These are phyloP conservation scores for Cladorrhinum sp. DNA, from an alignment of 2,329 filamentous ascomycete species.

Conservation along the genomic window DNA sequence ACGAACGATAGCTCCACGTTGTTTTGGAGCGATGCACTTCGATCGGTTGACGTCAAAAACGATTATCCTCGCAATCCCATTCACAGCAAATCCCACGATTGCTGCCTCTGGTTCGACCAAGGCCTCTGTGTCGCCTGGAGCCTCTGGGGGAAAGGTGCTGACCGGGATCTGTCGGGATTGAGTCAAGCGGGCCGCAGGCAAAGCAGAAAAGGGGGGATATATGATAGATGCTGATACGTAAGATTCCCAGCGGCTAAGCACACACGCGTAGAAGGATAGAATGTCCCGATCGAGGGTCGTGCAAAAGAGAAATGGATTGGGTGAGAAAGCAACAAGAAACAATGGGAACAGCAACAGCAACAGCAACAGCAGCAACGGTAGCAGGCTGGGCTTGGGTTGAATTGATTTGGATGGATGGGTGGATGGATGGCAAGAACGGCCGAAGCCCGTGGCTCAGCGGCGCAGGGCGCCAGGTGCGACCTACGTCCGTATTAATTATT, in stretches of 20 bases:
- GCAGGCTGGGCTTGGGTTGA: background rate
- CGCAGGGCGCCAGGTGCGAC: slow-evolving; percentile 13
- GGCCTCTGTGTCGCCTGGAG: background rate
- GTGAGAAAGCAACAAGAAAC: background rate
- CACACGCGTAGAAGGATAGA: background rate
- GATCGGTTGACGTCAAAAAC: slow-evolving; percentile 1
- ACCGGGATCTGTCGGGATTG: slow-evolving; percentile 4
- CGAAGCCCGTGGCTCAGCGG: slow-evolving; percentile 9
- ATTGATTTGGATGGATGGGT: background rate
- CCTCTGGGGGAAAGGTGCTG: background rate
- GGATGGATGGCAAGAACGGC: slow-evolving; percentile 6
- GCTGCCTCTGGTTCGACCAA: background rate
- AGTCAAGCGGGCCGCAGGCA: slow-evolving; percentile 2
- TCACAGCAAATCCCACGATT: background rate
- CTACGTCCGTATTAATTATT: slow-evolving; percentile 12
- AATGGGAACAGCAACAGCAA: background rate
- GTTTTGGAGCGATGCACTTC: background rate
- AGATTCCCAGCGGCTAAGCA: background rate
- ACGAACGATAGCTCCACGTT: slow-evolving; percentile 1
- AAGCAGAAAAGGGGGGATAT: background rate
- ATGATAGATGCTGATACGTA: background rate
- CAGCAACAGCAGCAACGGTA: slow-evolving; percentile 1
- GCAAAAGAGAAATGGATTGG: background rate
- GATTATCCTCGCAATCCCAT: background rate
- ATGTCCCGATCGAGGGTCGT: background rate